Evolutionary conservation across 2,329 filamentous ascomycete species (phyloP).

Genomic region (Diaporthe sp.): DNA sequence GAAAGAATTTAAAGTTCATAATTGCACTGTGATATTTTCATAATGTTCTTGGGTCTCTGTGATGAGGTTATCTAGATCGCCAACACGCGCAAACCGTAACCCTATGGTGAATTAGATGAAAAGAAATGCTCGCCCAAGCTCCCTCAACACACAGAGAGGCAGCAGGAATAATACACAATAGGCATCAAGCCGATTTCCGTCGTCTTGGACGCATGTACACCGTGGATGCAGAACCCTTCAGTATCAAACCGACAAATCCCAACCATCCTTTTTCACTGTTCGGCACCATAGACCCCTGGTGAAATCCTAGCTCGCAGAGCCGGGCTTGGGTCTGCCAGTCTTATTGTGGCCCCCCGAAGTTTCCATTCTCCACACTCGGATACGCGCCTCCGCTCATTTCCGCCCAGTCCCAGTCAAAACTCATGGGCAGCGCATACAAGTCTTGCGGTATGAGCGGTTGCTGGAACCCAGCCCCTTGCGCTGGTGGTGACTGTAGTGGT

Average conservation of each 20-base stretch:
- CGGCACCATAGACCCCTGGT: background rate
- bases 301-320: background rate
- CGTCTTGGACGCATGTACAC: background rate
- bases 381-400: slow-evolving; percentile 75
- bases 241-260: background rate
- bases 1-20: accelerated
- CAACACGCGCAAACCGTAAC: slow-evolving; percentile 9
- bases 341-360: slow-evolving; percentile 48
- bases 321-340: background rate
- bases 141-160: background rate
- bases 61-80: background rate
- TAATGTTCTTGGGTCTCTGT: background rate
- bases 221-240: background rate
- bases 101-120: slow-evolving; percentile 22
- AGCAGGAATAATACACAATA: slow-evolving; percentile 1
- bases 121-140: background rate
- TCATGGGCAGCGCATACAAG: slow-evolving; percentile 95
- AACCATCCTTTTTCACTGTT: background rate
- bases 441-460: slow-evolving; percentile 93
- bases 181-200: background rate
- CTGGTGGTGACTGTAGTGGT: slow-evolving; percentile 48
- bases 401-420: slow-evolving; percentile 87
- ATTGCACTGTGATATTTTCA: background rate
- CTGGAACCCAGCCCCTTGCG: slow-evolving; percentile 65
- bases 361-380: slow-evolving; percentile 72